Base-by-base conservation (phyloP, 2,329 filamentous ascomycete genomes). In the Cylindrodendrum hubeiense region DNA sequence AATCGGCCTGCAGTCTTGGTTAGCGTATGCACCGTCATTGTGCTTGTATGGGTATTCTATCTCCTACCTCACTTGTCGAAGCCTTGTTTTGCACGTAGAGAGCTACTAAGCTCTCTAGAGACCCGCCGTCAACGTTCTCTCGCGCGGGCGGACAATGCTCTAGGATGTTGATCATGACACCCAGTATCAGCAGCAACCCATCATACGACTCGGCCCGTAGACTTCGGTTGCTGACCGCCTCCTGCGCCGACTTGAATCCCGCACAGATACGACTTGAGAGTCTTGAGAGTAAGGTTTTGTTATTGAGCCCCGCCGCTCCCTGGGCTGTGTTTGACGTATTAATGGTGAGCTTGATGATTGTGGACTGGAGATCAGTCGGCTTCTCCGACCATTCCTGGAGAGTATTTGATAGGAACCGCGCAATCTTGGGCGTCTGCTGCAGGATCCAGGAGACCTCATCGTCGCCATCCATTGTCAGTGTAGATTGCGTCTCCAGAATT, bases 261-360 rank as follows among this genome's bases (percentile, higher is more conserved):
- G 78, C 78, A 6, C 89, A 83, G 26, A 91, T 85, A 1, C 83
- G 81, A 3, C 78, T 75, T 2, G 84, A 83, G 15, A 90, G 76
- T 63, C 79, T 72, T 41, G 82, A 76, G 61, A 90, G 82, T 10
- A 91, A 80, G 9, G 83, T 82, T 54, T 85, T 84, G n/a, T 87
- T 83, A 30, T 91, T 86, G 72, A 97, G 94, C 3, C 88, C 82
- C 30, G 88, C 86, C 43, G 93, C 94, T 13, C 93, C 89, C 15
- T 87, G 80, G 66, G 93, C 92, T 71, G 94, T 93, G 81, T 97
- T 97, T 9, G 94, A 96, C 53, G 95, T 86, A 73, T 97, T 97
- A 67, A 97, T 86, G 37, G 93, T 90, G 4, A 98, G 85, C 61
- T 93, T 81, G 37, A 81, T 67, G 3, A 72, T 70, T 7, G 75